phyloP scores from a whole-genome alignment of 768 basidiomycete species.

The Calocybe cyanea region DNA sequence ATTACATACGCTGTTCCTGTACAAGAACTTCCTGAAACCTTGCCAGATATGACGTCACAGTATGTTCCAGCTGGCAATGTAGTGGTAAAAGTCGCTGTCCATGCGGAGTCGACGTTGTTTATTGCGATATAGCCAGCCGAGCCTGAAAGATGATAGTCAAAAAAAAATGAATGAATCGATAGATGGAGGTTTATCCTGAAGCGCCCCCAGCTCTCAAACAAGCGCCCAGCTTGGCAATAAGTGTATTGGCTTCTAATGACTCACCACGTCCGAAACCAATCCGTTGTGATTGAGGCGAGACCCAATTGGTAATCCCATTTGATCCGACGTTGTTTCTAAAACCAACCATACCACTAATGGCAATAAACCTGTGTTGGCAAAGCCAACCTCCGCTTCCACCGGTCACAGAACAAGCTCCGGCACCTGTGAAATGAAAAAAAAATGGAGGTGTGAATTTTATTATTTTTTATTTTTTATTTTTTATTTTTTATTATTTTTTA shows the following conservation, averaged over 20 bases:
- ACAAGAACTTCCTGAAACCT: constrained; percentile 37
- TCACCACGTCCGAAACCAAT: constrained; percentile 66
- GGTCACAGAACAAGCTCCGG: constrained; percentile 46
- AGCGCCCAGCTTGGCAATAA: no score
- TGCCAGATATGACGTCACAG: constrained; percentile 62
- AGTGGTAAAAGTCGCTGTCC: constrained; percentile 56
- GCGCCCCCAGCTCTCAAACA: no score
- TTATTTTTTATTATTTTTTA: no score
- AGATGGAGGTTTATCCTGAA: no score
- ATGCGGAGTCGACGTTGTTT: constrained; percentile 56
- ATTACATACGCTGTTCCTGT: constrained; percentile 45
- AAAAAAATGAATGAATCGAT: no score
- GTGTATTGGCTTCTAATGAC: no score
- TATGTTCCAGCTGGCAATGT: constrained; percentile 55
- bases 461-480: no score
- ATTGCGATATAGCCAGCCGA: constrained; percentile 60
- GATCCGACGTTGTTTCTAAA: constrained; percentile 49
- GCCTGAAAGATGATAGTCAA: no score
- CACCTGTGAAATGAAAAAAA: constrained; percentile 23
- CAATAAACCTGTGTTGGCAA: constrained; percentile 61
- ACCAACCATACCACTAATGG: no score
- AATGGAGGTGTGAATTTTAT: neutral
- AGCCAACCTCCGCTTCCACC: constrained; percentile 59
- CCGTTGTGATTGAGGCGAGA: constrained; percentile 51
- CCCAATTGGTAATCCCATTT: constrained; percentile 58